Evolutionary conservation across 2,329 filamentous ascomycete genomes (phyloP).

Genomic region (Bipolaris bicolor): DNA sequence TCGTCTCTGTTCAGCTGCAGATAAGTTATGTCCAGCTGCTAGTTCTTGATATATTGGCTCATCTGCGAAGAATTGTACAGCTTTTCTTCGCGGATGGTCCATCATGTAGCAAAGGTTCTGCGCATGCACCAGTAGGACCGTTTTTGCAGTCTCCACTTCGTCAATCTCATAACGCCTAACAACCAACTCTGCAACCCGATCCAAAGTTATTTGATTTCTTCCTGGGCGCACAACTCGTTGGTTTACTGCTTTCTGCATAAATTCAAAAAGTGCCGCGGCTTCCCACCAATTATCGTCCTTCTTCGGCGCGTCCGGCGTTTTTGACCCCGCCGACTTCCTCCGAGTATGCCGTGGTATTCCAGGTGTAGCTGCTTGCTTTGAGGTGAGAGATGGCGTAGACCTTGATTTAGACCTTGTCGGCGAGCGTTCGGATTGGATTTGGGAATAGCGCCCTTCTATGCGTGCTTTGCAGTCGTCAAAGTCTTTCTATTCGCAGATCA

Average conservation of each 20-base stretch:
- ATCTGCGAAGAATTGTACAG: conserved; percentile 34
- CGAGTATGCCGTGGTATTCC: conserved; percentile 7
- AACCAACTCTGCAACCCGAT: conserved; percentile 42
- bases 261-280: conserved; percentile 46
- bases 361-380: conserved; percentile 10
- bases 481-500: conserved; percentile 30
- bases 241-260: conserved; percentile 49
- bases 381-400: conserved; percentile 7
- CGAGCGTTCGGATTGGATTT: conserved; percentile 19
- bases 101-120: conserved; percentile 49
- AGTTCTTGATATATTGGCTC: conserved; percentile 46
- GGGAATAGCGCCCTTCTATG: conserved; percentile 35
- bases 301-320: conserved; percentile 31
- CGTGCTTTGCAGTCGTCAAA: conserved; percentile 42
- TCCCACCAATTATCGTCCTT: conserved; percentile 52
- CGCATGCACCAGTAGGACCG: conserved; percentile 46
- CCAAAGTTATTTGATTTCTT: conserved; percentile 41
- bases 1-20: conserved; percentile 39
- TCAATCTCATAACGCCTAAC: conserved; percentile 48
- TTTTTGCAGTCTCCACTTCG: conserved; percentile 37
- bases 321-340: conserved; percentile 15
- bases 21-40: conserved; percentile 31
- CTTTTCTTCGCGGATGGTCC: conserved; percentile 43
- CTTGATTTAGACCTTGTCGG: conserved; percentile 18
- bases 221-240: conserved; percentile 38